phyloP scores from a whole-genome alignment of 164 flowering plant genomes.

The Cinnamomum chago region DNA sequence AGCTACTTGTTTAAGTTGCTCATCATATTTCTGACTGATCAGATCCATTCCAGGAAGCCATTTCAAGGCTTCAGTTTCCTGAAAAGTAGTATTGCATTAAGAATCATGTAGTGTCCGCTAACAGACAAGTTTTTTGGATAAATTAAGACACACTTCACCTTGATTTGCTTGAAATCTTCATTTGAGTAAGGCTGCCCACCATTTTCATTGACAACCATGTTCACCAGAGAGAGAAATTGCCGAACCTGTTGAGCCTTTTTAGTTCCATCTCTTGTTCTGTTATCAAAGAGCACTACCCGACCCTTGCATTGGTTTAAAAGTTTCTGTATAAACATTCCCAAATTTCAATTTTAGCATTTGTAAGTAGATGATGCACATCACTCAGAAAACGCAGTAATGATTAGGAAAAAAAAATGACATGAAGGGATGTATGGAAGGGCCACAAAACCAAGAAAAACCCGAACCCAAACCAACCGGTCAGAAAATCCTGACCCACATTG shows the following conservation, averaged over 20 bases:
- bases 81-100: too few relatives aligned
- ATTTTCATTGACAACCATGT: constrained; percentile 42
- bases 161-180: constrained; percentile 48
- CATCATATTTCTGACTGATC: constrained; percentile 52
- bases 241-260: constrained; percentile 50
- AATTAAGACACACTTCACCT: constrained; percentile 31
- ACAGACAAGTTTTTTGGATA: background rate
- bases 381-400: too few relatives aligned
- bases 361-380: too few relatives aligned
- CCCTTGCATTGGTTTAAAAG: constrained; percentile 47
- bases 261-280: constrained; percentile 53
- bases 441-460: too few relatives aligned
- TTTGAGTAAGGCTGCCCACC: constrained; percentile 69
- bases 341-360: background rate
- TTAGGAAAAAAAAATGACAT: too few relatives aligned
- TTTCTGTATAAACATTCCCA: constrained; percentile 36
- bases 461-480: too few relatives aligned
- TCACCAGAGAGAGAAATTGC: constrained; percentile 56
- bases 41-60: constrained; percentile 51
- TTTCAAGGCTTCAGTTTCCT: constrained; percentile 36
- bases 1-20: constrained; percentile 60
- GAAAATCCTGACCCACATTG: too few relatives aligned
- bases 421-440: too few relatives aligned
- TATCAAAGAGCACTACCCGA: constrained; percentile 62
- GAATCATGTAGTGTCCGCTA: background rate